Evolutionary conservation across 2,329 filamentous ascomycete species (phyloP).

Genomic region (Colletotrichum noveboracense): DNA sequence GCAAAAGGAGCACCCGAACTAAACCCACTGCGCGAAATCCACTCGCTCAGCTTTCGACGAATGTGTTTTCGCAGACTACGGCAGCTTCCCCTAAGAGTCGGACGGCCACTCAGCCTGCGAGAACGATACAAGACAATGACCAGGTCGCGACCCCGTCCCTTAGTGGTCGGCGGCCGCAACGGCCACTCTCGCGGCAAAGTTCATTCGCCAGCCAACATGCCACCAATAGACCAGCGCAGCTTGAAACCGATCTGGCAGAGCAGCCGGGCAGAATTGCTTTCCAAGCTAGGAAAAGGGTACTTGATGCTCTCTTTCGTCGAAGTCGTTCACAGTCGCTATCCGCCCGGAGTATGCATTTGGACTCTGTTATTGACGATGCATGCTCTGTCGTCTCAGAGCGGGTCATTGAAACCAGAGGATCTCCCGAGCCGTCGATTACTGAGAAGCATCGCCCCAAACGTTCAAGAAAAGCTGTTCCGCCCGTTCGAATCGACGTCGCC

Average conservation of each 20-base stretch:
- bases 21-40: background rate
- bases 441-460: slow-evolving; percentile 23
- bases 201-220: background rate
- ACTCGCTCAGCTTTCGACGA: background rate
- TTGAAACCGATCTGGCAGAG: slow-evolving; percentile 53
- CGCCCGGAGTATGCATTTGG: slow-evolving; percentile 2
- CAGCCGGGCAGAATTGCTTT: slow-evolving; percentile 46
- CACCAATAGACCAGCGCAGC: slow-evolving; percentile 53
- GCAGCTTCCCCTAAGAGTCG: background rate
- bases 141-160: background rate
- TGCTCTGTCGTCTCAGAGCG: slow-evolving; percentile 4
- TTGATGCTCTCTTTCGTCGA: slow-evolving; percentile 59
- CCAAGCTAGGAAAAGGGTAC: slow-evolving; percentile 53
- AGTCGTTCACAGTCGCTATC: slow-evolving; percentile 15
- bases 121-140: background rate
- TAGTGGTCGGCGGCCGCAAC: background rate
- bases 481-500: slow-evolving; percentile 51
- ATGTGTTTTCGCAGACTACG: background rate
- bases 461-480: slow-evolving; percentile 49
- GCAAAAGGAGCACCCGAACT: background rate
- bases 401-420: background rate
- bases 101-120: background rate
- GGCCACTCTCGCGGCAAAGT: slow-evolving; percentile 21
- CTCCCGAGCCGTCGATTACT: background rate
- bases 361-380: slow-evolving; percentile 4